Evolutionary conservation across 2,329 filamentous ascomycete genomes (phyloP).

Genomic region (Nemania sp.): DNA sequence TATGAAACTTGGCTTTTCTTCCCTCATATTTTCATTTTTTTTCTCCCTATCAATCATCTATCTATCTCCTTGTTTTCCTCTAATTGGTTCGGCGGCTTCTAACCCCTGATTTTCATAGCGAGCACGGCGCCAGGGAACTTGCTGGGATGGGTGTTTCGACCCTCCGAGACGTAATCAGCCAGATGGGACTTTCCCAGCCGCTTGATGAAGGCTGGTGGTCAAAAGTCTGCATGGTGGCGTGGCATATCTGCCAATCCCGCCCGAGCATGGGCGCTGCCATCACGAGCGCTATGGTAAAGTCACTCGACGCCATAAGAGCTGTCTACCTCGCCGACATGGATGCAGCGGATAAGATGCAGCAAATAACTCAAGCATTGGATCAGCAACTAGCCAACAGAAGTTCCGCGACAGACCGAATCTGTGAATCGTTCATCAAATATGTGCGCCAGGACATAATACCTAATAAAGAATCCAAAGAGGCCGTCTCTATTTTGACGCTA

Average conservation of each 20-base stretch:
- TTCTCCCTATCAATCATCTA: background rate
- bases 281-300: constrained; percentile 52
- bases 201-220: constrained; percentile 56
- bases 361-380: constrained; percentile 33
- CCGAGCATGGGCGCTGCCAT: constrained; percentile 69
- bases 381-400: constrained; percentile 29
- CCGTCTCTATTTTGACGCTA: constrained; percentile 60
- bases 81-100: background rate
- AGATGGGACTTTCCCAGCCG: constrained; percentile 36
- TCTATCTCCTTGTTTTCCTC: background rate
- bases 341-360: constrained; percentile 34
- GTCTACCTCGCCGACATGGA: constrained; percentile 28
- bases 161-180: constrained; percentile 52
- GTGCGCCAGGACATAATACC: constrained; percentile 35
- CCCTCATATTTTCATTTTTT: background rate
- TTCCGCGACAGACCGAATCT: constrained; percentile 38
- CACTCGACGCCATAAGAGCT: constrained; percentile 48
- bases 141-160: constrained; percentile 56
- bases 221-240: constrained; percentile 58
- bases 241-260: constrained; percentile 68
- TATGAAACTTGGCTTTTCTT: background rate
- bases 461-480: constrained; percentile 15
- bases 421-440: constrained; percentile 43
- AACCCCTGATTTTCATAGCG: constrained; percentile 23
- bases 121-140: constrained; percentile 63